Evolutionary conservation across 2,329 filamentous ascomycete species (phyloP), one percentile per base, ranked within the genome.

Genomic region (Fusarium pseudocircinatum): DNA sequence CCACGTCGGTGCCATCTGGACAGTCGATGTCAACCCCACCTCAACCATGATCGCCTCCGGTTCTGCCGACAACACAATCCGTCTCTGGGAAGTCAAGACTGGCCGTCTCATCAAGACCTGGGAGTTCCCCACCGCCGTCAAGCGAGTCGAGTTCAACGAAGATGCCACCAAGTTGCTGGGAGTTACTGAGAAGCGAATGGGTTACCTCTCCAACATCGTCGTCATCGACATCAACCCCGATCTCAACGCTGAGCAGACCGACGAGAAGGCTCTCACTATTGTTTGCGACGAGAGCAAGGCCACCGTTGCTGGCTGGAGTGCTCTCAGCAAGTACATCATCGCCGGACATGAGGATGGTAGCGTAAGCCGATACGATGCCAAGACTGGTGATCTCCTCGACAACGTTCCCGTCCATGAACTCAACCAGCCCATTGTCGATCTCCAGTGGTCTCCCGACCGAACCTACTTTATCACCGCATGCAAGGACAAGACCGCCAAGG

Each of bases 121-220:
- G 96, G 95, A 99, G 78, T 98, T 98, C 86, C 92, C 93, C 69
- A 98, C 96, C 49, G 95, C 95, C 75, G 94, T 99, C 84, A 98
- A 99, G 91, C 91, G 96, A 79, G 95, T 97, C 83, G 96, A 98
- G 86, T 99, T 99, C 88, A 95, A 92, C 82, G 93, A 97, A 80
- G 96, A 99, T 84, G 96, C 96, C 80, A 93, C 90, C 80, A 91
- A 94, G 85, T 88, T 99, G 79, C 87, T 99, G 75, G 96, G 94
- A 73, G 95, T 99, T 73, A 99, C 96, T 60, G 96, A 99, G 88
- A 97, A 98, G 93, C 94, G 96, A 80, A 97, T 97, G 91, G 96
- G 96, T 77, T 96, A 94, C 85, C 88, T 98, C 75, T 94, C 94
- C 81, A 97, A 95, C 77, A 98, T 99, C 80, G 92, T 96, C 72